Evolutionary conservation across 2,329 filamentous ascomycete species (phyloP).

Genomic region (Cercospora sesami): DNA sequence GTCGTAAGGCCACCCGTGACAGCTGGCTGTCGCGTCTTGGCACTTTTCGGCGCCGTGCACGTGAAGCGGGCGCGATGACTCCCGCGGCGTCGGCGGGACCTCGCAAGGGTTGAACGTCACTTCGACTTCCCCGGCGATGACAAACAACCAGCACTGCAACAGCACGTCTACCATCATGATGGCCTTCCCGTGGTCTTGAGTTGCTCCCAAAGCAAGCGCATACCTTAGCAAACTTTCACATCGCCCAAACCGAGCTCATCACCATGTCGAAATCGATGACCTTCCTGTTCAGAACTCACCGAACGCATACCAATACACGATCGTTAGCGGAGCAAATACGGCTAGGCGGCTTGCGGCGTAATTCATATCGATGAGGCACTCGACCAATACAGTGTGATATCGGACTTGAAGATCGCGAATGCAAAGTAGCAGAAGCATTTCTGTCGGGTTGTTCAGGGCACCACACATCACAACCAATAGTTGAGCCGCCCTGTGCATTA

Average conservation of each 20-base stretch:
- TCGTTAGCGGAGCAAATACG: conserved; percentile 42
- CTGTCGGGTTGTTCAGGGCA: neutral
- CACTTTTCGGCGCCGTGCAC: neutral
- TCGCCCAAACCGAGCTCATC: conserved; percentile 28
- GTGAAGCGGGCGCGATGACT: conserved; percentile 1
- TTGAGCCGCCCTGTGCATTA: neutral
- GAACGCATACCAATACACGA: conserved; percentile 53
- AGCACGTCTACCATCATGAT: conserved; percentile 14
- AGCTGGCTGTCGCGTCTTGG: neutral
- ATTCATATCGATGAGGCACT: conserved; percentile 15
- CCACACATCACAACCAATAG: neutral
- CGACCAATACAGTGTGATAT: neutral
- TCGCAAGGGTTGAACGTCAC: conserved; percentile 2
- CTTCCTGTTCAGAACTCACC: conserved; percentile 50
- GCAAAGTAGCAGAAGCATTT: neutral
- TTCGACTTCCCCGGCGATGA: neutral
- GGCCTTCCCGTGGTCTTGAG: conserved; percentile 15
- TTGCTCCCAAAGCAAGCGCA: conserved; percentile 4
- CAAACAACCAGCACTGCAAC: conserved; percentile 12
- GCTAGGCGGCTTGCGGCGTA: conserved; percentile 14
- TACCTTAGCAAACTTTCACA: neutral
- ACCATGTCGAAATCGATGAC: conserved; percentile 55
- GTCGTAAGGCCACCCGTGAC: neutral
- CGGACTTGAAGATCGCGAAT: neutral
- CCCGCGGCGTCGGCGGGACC: neutral